Percentiles rank a stretch among this genome's conserved stretches.
Conservation (phyloP, 441 rosid genomes). For the Flueggea neowawraea region DNA sequence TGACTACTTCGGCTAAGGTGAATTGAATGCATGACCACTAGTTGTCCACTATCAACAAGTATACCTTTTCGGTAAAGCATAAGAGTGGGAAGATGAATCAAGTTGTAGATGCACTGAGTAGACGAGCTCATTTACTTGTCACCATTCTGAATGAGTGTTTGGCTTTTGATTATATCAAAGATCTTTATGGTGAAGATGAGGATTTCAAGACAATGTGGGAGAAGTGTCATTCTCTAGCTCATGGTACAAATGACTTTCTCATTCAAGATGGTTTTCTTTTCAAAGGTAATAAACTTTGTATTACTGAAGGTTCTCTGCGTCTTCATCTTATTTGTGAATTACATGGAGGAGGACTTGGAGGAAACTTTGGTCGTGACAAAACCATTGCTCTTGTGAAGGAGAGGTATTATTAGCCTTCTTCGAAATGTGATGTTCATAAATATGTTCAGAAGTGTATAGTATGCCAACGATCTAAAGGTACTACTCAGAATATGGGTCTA, state of each 20-base stretch:
- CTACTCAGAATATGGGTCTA: neutral
- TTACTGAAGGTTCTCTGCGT: neutral
- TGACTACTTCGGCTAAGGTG: neutral
- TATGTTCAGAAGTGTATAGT: neutral
- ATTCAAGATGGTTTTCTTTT: slow-evolving; percentile 4
- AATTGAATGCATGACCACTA: no score
- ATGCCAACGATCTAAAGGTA: neutral
- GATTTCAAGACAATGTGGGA: neutral
- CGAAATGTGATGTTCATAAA: neutral
- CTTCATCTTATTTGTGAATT: slow-evolving; percentile 2
- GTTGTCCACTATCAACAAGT: neutral
- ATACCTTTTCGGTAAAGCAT: slow-evolving; percentile 6
- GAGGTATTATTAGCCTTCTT: neutral
- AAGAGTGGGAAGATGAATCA: neutral
- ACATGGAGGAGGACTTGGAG: slow-evolving; percentile 5
- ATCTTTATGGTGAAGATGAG: neutral
- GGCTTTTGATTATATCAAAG: slow-evolving; percentile 8
- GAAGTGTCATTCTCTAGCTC: neutral
- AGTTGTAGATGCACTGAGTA: neutral
- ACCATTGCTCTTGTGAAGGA: slow-evolving; percentile 4
- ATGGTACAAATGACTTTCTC: neutral
- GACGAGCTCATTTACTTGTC: neutral
- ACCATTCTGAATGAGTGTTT: neutral
- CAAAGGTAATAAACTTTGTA: slow-evolving; percentile 3
- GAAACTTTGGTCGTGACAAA: slow-evolving; percentile 9